Conservation (phyloP, 164 flowering plant species). For the Aristolochia californica region DNA sequence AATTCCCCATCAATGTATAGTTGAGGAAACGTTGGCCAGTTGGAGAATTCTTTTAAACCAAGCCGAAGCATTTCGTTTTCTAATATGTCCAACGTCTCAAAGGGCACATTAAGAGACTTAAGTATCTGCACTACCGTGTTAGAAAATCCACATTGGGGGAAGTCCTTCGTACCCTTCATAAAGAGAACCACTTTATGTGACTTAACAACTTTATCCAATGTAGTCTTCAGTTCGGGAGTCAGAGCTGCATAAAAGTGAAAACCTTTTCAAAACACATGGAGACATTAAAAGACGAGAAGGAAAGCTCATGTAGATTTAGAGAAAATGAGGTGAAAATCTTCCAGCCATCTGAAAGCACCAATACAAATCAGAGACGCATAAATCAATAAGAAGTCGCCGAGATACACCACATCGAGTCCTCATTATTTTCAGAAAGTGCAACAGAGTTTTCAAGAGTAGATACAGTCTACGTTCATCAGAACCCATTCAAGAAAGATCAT, state of each 20-base stretch:
- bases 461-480: too few relatives aligned
- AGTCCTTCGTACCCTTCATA: constrained; percentile 89
- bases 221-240: constrained; percentile 57
- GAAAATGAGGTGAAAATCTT: too few relatives aligned
- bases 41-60: constrained; percentile 80
- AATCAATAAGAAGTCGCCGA: too few relatives aligned
- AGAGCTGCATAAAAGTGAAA: constrained; percentile 28
- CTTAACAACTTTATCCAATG: constrained; percentile 68
- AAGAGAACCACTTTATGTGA: constrained; percentile 72
- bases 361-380: too few relatives aligned
- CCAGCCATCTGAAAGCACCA: too few relatives aligned
- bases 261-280: too few relatives aligned
- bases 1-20: constrained; percentile 88
- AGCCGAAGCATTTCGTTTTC: constrained; percentile 82
- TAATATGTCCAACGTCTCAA: constrained; percentile 74
- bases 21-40: constrained; percentile 97
- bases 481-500: too few relatives aligned
- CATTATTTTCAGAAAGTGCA: too few relatives aligned
- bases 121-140: constrained; percentile 81
- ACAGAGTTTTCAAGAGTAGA: too few relatives aligned
- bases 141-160: constrained; percentile 91
- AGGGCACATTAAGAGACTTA: constrained; percentile 63
- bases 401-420: too few relatives aligned
- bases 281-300: too few relatives aligned
- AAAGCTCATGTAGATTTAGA: too few relatives aligned